A percentile compares a stretch with the other conserved stretches of the same genome.
Conservation (phyloP, 352 stramenopile species). For the Pythium aquatile region DNA sequence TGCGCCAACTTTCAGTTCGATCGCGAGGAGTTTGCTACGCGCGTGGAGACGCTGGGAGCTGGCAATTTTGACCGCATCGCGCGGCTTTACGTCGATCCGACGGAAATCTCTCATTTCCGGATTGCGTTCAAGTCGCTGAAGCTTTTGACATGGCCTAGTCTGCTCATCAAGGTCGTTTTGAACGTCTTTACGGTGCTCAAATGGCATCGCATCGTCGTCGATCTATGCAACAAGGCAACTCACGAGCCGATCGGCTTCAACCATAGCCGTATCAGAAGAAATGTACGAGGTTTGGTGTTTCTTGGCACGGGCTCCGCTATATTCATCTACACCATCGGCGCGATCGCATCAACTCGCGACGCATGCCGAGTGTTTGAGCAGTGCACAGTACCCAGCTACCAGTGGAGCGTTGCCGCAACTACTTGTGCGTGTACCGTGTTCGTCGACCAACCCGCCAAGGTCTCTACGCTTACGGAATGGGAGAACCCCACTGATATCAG, state of each 20-base stretch:
- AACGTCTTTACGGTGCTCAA: conserved; percentile 44
- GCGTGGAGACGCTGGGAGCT: conserved; percentile 25
- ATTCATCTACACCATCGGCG: conserved; percentile 23
- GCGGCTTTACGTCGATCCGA: conserved; percentile 44
- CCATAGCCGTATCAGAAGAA: neutral
- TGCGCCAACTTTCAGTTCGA: conserved; percentile 46
- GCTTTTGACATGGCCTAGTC: conserved; percentile 25
- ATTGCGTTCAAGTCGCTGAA: conserved; percentile 47
- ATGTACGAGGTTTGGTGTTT: neutral
- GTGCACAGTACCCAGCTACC: conserved; percentile 26
- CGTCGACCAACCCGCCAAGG: conserved; percentile 6
- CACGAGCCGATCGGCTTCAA: neutral
- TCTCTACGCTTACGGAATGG: conserved; percentile 8
- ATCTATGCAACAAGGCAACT: neutral
- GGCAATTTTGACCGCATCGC: conserved; percentile 37
- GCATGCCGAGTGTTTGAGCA: neutral
- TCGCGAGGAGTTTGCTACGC: conserved; percentile 34
- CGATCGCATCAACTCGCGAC: conserved; percentile 1
- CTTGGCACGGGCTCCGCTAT: conserved; percentile 5
- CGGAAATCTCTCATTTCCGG: conserved; percentile 38
- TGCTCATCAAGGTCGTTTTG: conserved; percentile 39
- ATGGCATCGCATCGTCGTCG: conserved; percentile 37
- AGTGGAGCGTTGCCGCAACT: conserved; percentile 19
- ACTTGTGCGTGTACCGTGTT: conserved; percentile 28
- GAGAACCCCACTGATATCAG: conserved; percentile 14